phyloP scores from a whole-genome alignment of 176 grass and related monocot species.

The Juncus inflexus region DNA sequence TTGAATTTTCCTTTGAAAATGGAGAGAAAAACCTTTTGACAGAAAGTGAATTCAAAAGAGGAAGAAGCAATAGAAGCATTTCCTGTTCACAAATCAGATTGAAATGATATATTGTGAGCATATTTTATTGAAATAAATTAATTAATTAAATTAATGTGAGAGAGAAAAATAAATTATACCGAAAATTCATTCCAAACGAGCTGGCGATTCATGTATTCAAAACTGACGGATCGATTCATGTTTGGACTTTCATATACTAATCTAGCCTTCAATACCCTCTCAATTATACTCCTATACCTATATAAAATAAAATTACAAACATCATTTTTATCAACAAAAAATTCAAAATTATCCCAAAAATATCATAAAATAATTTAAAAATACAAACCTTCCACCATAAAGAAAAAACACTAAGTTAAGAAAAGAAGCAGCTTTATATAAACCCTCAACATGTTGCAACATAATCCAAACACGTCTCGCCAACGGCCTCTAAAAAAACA shows the following conservation, averaged over 20 bases:
- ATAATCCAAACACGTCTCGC: slow-evolving; percentile 58
- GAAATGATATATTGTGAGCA: no score
- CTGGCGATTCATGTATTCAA: slow-evolving; percentile 98
- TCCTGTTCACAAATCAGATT: slow-evolving; percentile 53
- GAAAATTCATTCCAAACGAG: slow-evolving; percentile 99
- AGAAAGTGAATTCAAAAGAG: slow-evolving; percentile 84
- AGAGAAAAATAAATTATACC: slow-evolving; percentile 32
- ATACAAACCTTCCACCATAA: slow-evolving; percentile 74
- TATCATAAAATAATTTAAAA: background rate
- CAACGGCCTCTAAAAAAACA: slow-evolving; percentile 62
- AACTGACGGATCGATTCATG: slow-evolving; percentile 98
- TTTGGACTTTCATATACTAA: slow-evolving; percentile 90
- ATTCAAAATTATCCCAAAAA: slow-evolving; percentile 5
- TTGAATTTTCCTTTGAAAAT: slow-evolving; percentile 85
- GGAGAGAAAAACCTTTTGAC: slow-evolving; percentile 83
- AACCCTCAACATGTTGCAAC: slow-evolving; percentile 69
- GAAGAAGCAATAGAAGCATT: slow-evolving; percentile 99
- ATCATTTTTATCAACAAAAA: slow-evolving; percentile 1
- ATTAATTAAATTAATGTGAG: background rate
- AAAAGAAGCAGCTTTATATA: slow-evolving; percentile 73
- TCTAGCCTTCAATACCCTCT: slow-evolving; percentile 89
- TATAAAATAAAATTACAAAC: slow-evolving; percentile 19
- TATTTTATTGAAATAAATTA: background rate
- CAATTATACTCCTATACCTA: slow-evolving; percentile 93
- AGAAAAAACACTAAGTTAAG: slow-evolving; percentile 84